phyloP scores from a whole-genome alignment of 805 yeast species.

The Candida ficus region DNA sequence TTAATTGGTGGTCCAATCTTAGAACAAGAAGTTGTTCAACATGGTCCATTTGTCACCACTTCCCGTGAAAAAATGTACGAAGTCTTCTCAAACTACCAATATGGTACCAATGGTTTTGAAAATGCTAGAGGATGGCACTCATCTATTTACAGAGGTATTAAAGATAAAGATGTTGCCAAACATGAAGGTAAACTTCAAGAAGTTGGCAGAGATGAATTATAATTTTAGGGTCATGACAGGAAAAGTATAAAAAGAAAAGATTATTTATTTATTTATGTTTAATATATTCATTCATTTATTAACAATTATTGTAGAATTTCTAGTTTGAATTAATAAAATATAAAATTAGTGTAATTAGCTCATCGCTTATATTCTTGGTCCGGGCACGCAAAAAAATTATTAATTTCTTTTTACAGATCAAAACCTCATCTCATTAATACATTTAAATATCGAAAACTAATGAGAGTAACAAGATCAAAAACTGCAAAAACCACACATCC shows the following conservation, averaged over 20 bases:
- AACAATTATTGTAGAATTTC: no score
- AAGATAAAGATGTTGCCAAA: slow-evolving; percentile 22
- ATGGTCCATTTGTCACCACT: slow-evolving; percentile 89
- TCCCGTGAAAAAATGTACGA: slow-evolving; percentile 58
- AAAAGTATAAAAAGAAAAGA: no score
- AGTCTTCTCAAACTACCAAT: slow-evolving; percentile 70
- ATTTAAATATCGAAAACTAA: background rate
- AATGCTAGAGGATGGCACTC: slow-evolving; percentile 55
- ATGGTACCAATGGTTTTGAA: slow-evolving; percentile 65
- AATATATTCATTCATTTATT: no score
- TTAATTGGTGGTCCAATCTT: slow-evolving; percentile 72
- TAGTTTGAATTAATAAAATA: no score
- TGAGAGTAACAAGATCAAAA: background rate
- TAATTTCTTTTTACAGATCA: no score
- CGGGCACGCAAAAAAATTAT: no score
- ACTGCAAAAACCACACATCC: background rate
- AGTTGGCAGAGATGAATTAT: slow-evolving; percentile 14
- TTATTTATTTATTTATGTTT: background rate
- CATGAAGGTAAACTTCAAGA: slow-evolving; percentile 7
- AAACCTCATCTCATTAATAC: background rate
- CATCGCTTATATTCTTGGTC: no score
- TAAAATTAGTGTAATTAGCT: no score
- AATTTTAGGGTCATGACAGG: no score
- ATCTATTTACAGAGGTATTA: slow-evolving; percentile 32
- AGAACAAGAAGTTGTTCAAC: slow-evolving; percentile 74